Evolutionary conservation across 1,284 basidiomycete species (phyloP), one percentile per base, ranked within the genome.

Genomic region (Trichosporon faecale): DNA sequence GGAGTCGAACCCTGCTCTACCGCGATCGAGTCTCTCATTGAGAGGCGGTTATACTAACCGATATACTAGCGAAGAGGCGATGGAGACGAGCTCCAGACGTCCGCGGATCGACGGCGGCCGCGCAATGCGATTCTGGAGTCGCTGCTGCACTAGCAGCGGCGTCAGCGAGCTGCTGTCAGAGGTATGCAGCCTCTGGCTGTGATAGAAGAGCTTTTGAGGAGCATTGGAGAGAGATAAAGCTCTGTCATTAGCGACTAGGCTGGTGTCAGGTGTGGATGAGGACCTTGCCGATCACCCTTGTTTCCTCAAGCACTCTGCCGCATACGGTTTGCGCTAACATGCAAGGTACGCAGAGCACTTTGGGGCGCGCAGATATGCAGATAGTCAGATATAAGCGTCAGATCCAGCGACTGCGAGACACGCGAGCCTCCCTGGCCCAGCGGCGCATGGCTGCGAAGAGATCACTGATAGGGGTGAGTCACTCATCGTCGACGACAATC

Each of bases 21-120:
- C 49, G 49, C 49, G 49, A 52, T 52, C 21, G 18, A 25, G 23
- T 52, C 49, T 52, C 49, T 52, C n/a, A 21, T 52, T 52, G 49
- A 52, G 49, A 52, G 49, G 49, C 49, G 49, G 49, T 52, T 52
- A 52, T 52, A 52, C 49, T 52, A 52, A 52, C 49, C 49, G 49
- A 52, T 52, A 52, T 52, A 52, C 49, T 52, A 52, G 49, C 49
- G 49, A 52, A 52, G 49, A 52, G 21, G 49, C 49, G 6, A 25
- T 52, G n/a, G 18, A 52, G 49, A 9, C 23, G 21, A 9, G 16
- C 21, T 23, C 9, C 5, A 8, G 21, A 23, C 49, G 23, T 44
- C 4, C 40, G 40, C 16, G 18, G 16, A 44, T n/a, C 16, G 18
- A 18, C 40, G 40, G 40, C 40, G 40, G 18, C 18, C 40, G 18